Evolutionary conservation across 2,329 filamentous ascomycete genomes (phyloP).

Genomic region (Pleomassaria siparia): DNA sequence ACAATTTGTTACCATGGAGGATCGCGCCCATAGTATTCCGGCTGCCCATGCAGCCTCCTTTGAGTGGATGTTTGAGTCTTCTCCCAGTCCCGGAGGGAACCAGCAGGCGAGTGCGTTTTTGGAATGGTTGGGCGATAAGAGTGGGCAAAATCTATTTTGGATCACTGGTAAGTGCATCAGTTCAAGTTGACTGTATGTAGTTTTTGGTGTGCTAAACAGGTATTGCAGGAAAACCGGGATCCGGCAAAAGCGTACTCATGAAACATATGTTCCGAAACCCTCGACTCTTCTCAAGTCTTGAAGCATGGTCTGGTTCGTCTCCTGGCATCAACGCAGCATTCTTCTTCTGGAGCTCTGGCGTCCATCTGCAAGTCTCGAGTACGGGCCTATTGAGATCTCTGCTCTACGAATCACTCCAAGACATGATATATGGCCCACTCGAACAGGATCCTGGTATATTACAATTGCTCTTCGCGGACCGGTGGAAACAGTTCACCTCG

Average conservation of each 20-base stretch:
- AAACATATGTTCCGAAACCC: slow-evolving; percentile 37
- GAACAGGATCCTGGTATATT: slow-evolving; percentile 27
- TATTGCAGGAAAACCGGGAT: slow-evolving; percentile 42
- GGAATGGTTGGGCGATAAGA: slow-evolving; percentile 28
- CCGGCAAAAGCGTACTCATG: slow-evolving; percentile 53
- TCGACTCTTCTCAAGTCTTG: slow-evolving; percentile 24
- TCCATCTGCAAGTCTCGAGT: slow-evolving; percentile 28
- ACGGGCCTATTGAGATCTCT: slow-evolving; percentile 27
- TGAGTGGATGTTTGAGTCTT: slow-evolving; percentile 26
- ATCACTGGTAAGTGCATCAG: slow-evolving; percentile 23
- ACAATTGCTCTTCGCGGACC: slow-evolving; percentile 27
- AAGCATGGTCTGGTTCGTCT: slow-evolving; percentile 30
- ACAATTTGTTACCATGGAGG: slow-evolving; percentile 25
- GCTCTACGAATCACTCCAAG: slow-evolving; percentile 33
- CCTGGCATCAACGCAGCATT: slow-evolving; percentile 42
- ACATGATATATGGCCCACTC: slow-evolving; percentile 35
- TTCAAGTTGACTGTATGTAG: not conserved
- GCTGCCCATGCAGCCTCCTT: slow-evolving; percentile 22
- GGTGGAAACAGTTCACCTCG: slow-evolving; percentile 32
- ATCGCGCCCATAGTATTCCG: slow-evolving; percentile 25
- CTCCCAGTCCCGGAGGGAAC: not conserved
- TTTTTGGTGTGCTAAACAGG: not conserved
- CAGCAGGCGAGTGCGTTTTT: slow-evolving; percentile 21
- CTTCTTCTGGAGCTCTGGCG: slow-evolving; percentile 49
- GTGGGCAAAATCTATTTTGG: slow-evolving; percentile 33